A percentile compares a stretch with the other conserved stretches of the same genome.
phyloP scores from a whole-genome alignment of 2,329 filamentous ascomycete species.

The Elsinoe necatrix region DNA sequence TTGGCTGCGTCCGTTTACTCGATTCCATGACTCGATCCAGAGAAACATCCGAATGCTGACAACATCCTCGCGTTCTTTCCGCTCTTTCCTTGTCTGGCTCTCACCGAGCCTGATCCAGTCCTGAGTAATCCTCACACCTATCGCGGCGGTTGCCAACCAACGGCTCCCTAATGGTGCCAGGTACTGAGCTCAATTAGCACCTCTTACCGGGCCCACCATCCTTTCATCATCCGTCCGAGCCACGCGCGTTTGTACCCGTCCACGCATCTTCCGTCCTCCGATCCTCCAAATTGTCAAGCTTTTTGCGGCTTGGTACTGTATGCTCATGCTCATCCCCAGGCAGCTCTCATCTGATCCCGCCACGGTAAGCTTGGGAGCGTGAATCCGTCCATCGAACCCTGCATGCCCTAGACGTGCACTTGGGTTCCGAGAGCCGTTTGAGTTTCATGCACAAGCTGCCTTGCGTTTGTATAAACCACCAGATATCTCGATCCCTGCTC shows the following conservation, averaged over 20 bases:
- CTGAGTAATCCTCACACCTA: conserved; percentile 7
- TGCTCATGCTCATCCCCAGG: conserved; percentile 1
- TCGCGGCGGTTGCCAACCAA: background rate
- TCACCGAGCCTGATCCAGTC: background rate
- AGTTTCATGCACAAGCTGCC: conserved; percentile 8
- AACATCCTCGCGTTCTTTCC: conserved; percentile 4
- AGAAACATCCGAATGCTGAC: conserved; percentile 7
- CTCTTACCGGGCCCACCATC: background rate
- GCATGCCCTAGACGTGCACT: background rate
- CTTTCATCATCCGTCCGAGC: conserved; percentile 9
- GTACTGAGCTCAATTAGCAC: background rate
- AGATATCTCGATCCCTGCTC: background rate
- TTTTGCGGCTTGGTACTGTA: conserved; percentile 6
- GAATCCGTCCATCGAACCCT: conserved; percentile 2
- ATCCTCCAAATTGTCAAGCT: background rate
- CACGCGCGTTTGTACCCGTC: conserved; percentile 10
- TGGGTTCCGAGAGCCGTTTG: conserved; percentile 8
- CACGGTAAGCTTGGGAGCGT: background rate
- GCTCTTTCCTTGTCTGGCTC: background rate
- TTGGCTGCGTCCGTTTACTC: background rate
- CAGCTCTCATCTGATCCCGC: background rate
- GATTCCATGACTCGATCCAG: conserved; percentile 5
- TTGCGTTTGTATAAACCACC: conserved; percentile 7
- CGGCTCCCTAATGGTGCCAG: background rate
- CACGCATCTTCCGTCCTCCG: conserved; percentile 9